Evolutionary conservation across 1,284 basidiomycete genomes (phyloP), one percentile per base, ranked within the genome.

Genomic region (Cystobasidium sp.): DNA sequence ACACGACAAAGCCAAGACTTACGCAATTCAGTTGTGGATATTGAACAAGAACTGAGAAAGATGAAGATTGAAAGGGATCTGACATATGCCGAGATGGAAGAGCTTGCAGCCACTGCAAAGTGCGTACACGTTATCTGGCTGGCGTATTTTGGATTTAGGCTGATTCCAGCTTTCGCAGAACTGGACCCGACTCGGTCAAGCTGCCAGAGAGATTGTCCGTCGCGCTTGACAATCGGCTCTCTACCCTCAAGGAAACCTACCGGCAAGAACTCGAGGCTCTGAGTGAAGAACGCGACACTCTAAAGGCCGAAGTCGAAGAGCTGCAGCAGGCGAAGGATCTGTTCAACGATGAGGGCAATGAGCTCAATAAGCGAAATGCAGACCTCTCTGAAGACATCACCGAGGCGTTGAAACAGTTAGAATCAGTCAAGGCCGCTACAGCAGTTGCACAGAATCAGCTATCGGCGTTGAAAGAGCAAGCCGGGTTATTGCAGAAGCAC

Each of bases 51-150:
- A 80, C 84, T 98, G 22, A 93, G 93, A 20, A 91, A 91, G 78
- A 84, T 99, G 70, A 90, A 88, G 79, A 91, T 90, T 0, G 92
- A 98, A 83, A 87, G 96, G 24, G 96, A 98, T 79, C 88, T 98
- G 84, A 88, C 91, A 9, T 83, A 97, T 70, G 94, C 94, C 1
- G 96, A 99, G 81, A 89, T 97, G 22, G 94, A 96, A 80, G 93
- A 97, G 83, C 86, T 99, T 24, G 87, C 89, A 37, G 88, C 24
- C 87, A 22, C 86, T 87, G 0, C 88, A 83, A 87, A 86, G 92
- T 91, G n/a, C 16, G 16, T 63, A 41, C 9, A 9, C 9, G 2
- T 6, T 10, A 46, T 16, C 44, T 14, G 8, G 8, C 8, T 31
- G 51, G 37, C 44, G 16, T 8, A 22, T 4, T 37, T 37, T 6